Conservation (phyloP, 139 green algal species). For the Chlorella sp. region DNA sequence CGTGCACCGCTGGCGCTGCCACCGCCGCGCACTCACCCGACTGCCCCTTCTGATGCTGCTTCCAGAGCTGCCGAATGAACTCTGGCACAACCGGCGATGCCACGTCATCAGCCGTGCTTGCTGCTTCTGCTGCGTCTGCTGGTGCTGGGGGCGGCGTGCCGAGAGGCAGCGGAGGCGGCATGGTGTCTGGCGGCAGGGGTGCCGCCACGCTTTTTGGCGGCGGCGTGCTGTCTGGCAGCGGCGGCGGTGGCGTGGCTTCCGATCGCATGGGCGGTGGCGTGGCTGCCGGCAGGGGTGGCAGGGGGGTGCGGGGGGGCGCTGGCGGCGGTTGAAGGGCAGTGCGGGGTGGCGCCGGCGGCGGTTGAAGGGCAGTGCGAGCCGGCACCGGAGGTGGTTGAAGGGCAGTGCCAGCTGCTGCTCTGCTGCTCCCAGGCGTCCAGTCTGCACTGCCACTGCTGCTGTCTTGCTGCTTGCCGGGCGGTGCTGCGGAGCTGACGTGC, state of each 20-base stretch:
- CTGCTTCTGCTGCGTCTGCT: neutral
- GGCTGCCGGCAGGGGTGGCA: neutral
- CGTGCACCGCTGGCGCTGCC: neutral
- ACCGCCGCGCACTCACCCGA: too few species aligned
- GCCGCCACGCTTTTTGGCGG: neutral
- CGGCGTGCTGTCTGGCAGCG: neutral
- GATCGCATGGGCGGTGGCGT: neutral
- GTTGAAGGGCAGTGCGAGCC: neutral
- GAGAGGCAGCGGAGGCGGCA: neutral
- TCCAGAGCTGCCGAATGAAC: constrained; percentile 12
- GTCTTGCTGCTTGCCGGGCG: neutral
- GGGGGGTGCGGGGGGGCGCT: neutral
- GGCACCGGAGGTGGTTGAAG: neutral
- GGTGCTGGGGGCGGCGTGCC: neutral
- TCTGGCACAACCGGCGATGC: constrained; percentile 9
- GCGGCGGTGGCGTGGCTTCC: neutral
- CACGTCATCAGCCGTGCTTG: neutral
- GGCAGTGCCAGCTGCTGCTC: neutral
- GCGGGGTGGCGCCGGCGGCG: neutral
- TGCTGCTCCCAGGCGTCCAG: neutral
- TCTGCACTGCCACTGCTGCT: neutral
- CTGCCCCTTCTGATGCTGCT: neutral
- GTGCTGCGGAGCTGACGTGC: too few species aligned
- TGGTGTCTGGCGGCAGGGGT: neutral
- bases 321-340: neutral